Evolutionary conservation across 345 rosid genomes (phyloP).

Genomic region (Firmiana major): DNA sequence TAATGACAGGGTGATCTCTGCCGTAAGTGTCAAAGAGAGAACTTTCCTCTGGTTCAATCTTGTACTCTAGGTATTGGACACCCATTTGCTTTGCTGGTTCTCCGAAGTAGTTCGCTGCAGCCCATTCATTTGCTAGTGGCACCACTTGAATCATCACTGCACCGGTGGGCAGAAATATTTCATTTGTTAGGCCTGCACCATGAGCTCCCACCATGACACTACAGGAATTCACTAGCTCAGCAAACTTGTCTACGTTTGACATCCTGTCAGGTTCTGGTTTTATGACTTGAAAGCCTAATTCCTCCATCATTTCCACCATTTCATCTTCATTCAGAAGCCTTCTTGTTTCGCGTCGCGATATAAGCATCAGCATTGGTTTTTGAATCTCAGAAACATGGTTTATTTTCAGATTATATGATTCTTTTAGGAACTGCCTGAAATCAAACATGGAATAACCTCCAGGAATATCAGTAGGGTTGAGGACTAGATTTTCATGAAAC

Average conservation of each 20-base stretch:
- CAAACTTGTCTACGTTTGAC: slow-evolving; percentile 26
- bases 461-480: slow-evolving; percentile 24
- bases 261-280: slow-evolving; percentile 12
- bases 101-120: slow-evolving; percentile 20
- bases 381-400: slow-evolving; percentile 8
- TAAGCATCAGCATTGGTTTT: slow-evolving; percentile 30
- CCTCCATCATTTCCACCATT: slow-evolving; percentile 31
- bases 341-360: slow-evolving; percentile 31
- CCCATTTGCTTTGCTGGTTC: slow-evolving; percentile 34
- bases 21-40: slow-evolving; percentile 25
- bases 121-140: slow-evolving; percentile 39
- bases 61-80: slow-evolving; percentile 35
- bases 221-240: slow-evolving; percentile 26
- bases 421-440: slow-evolving; percentile 36
- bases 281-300: slow-evolving; percentile 31
- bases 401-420: slow-evolving; percentile 26
- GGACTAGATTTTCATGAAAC: slow-evolving; percentile 27
- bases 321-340: slow-evolving; percentile 30
- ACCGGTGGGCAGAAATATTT: slow-evolving; percentile 31
- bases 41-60: slow-evolving; percentile 39
- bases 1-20: slow-evolving; percentile 31
- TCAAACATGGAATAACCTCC: slow-evolving; percentile 35
- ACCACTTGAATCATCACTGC: slow-evolving; percentile 40
- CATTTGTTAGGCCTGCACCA: slow-evolving; percentile 43
- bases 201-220: slow-evolving; percentile 39